These are phyloP conservation scores for Prosopis cineraria DNA, from an alignment of 306 rosid species.

Conservation along the genomic window DNA sequence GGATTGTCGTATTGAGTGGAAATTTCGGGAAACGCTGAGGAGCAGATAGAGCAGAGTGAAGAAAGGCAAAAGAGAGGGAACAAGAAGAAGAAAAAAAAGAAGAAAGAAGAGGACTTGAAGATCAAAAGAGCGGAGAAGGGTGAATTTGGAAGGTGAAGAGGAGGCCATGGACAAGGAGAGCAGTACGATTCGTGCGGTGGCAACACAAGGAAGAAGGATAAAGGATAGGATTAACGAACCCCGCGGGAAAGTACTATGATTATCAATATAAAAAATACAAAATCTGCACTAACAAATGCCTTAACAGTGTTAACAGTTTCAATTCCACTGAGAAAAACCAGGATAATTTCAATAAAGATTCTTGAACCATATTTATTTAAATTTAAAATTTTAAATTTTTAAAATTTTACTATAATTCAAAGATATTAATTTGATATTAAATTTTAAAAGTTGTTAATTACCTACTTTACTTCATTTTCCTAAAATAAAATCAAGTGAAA, in stretches of 20 bases:
- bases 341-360: too few relatives aligned
- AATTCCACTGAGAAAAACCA: too few relatives aligned
- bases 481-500: too few relatives aligned
- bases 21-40: conserved; percentile 23
- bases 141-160: conserved; percentile 38
- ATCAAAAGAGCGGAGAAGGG: conserved; percentile 19
- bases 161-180: conserved; percentile 37
- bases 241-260: neutral
- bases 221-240: neutral
- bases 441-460: too few relatives aligned
- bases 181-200: conserved; percentile 24
- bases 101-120: neutral
- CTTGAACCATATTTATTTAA: too few relatives aligned
- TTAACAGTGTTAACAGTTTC: too few relatives aligned
- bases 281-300: too few relatives aligned
- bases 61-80: conserved; percentile 24
- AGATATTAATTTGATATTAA: too few relatives aligned
- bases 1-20: conserved; percentile 40
- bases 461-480: too few relatives aligned
- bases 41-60: conserved; percentile 7
- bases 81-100: neutral
- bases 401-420: too few relatives aligned
- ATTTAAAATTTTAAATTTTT: too few relatives aligned
- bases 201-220: neutral
- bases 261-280: too few relatives aligned